Base-by-base conservation (phyloP, 306 rosid genomes). In the Cicer cuneatum region DNA sequence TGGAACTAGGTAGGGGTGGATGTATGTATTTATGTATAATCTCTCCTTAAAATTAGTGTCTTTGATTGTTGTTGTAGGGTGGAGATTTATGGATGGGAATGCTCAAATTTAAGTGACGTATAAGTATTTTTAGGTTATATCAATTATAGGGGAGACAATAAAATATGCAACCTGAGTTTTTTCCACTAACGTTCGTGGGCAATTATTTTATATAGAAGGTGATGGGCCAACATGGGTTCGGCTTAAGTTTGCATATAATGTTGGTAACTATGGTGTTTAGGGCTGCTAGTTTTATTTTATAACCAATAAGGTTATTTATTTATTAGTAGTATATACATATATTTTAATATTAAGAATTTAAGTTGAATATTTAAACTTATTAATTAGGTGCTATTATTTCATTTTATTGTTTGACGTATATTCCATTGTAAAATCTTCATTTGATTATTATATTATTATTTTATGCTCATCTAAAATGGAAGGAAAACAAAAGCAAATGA, bases 101-200 rank as follows among this genome's bases (percentile, higher is more conserved):
- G 24, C 59, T 83, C 82, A 71, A 74, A 60, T 76, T 75, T 67
- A 47, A 82, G 86, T 85, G 96, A 88, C 89, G 96, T 90, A 85
- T 41, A 75, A 61, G 76, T 12, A 37, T 76, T 67, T 80, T 81
- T 51, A 74, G 82, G 89, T 73, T 65, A 56, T 71, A 67, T 63
- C 80, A 86, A 91, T 87, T 64, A 81, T 74, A 71, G 78, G 82
- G 90, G 86, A 82, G 92, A 90, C 94, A 90, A 86, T 89, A 74
- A 82, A 83, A 85, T 86, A 90, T 89, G 96, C 87, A 82, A 49
- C 85, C 80, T 85, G 86, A 71, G 85, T 90, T 83, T 87, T 87
- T 86, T 86, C 93, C 98, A 93, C 98, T 93, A 70, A 82, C 72
- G 83, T 83, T 85, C 80, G 92, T 87, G 93, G 87, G 92, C 66